Percentiles rank a stretch among this genome's conserved stretches.
Conservation (phyloP, 2,329 filamentous ascomycete species). For the Claviceps africana region DNA sequence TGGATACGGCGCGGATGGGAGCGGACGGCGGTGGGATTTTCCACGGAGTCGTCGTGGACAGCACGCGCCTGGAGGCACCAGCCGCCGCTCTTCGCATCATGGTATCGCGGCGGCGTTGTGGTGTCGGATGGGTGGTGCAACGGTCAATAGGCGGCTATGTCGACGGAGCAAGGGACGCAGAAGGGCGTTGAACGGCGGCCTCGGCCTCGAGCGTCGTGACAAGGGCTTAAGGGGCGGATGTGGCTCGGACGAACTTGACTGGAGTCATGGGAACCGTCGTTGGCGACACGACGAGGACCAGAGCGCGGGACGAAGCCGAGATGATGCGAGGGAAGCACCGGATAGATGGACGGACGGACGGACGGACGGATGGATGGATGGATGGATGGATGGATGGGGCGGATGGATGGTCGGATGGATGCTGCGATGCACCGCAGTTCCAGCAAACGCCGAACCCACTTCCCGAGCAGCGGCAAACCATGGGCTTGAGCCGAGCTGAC, state of each 20-base stretch:
- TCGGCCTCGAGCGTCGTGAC: neutral
- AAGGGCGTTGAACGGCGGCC: neutral
- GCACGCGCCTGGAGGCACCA: constrained; percentile 16
- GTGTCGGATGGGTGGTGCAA: neutral
- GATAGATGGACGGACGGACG: too few species aligned
- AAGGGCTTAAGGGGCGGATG: neutral
- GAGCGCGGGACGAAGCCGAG: neutral
- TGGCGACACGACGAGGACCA: neutral
- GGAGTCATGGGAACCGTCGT: neutral
- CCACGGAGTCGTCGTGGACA: constrained; percentile 9
- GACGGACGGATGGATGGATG: too few species aligned
- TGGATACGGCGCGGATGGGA: constrained; percentile 18
- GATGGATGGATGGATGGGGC: too few species aligned
- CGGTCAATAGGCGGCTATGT: neutral
- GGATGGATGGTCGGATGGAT: too few species aligned
- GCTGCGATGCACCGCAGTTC: too few species aligned
- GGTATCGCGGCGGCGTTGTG: neutral
- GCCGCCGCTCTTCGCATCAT: constrained; percentile 22
- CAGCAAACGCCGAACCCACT: neutral
- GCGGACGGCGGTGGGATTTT: constrained; percentile 8
- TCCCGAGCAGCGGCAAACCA: neutral
- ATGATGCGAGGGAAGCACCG: neutral
- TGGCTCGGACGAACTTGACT: neutral
- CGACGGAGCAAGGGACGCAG: neutral
- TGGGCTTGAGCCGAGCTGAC: too few species aligned